Evolutionary conservation across 1,139 yeast genomes (phyloP).

Genomic region (Yamadazyma sp.): DNA sequence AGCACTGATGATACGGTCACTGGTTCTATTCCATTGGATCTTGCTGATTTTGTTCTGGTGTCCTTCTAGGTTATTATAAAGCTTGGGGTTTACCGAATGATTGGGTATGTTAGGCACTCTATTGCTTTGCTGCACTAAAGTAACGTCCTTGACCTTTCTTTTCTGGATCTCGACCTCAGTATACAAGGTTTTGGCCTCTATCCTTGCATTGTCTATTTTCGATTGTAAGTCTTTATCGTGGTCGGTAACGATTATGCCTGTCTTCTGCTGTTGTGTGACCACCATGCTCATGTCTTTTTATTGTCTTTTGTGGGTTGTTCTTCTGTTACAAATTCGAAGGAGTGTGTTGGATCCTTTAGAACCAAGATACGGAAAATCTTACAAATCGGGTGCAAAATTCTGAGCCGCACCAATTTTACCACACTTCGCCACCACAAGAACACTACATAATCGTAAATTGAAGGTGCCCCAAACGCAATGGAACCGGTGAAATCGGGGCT

Average conservation of each 20-base stretch:
- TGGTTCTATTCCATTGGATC: conserved; percentile 67
- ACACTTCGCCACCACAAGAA: no score
- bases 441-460: no score
- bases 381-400: conserved; percentile 4
- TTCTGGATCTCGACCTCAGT: conserved; percentile 49
- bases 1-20: conserved; percentile 62
- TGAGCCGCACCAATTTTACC: conserved; percentile 9
- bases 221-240: conserved; percentile 10
- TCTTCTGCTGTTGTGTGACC: no score
- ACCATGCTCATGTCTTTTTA: not conserved
- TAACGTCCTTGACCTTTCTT: conserved; percentile 44
- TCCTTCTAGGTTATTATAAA: conserved; percentile 55
- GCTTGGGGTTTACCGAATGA: conserved; percentile 33
- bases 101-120: conserved; percentile 28
- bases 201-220: conserved; percentile 37
- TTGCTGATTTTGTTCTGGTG: conserved; percentile 75
- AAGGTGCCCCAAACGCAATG: no score
- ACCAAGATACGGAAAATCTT: no score
- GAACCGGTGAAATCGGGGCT: no score
- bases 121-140: conserved; percentile 39
- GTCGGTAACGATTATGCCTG: not conserved
- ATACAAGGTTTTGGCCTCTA: conserved; percentile 48
- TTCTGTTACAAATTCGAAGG: not conserved
- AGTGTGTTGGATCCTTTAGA: conserved; percentile 1
- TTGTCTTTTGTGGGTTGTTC: not conserved